Percentiles rank a stretch among this genome's conserved stretches.
Evolutionary conservation across 176 grass and related monocot species (phyloP).

Genomic region (Panicum miliaceum): DNA sequence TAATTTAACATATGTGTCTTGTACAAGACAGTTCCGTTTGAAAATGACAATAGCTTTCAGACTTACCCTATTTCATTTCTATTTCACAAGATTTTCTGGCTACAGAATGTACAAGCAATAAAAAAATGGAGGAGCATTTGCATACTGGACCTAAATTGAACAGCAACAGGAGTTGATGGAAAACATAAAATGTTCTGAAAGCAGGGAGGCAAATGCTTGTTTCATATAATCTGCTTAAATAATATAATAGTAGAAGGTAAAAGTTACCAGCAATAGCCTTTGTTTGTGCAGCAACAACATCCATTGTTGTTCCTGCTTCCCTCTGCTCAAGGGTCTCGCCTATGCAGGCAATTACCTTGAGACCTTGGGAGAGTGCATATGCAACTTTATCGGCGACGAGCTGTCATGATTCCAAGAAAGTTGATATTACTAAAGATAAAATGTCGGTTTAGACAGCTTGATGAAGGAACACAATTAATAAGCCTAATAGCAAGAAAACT

Average conservation of each 20-base stretch:
- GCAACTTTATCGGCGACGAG: constrained; percentile 85
- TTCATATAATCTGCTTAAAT: constrained; percentile 26
- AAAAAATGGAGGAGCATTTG: background rate
- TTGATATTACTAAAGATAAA: background rate
- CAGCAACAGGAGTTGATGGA: constrained; percentile 5
- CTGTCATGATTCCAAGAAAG: constrained; percentile 47
- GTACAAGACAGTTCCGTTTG: background rate
- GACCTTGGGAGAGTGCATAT: constrained; percentile 77
- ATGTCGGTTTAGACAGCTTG: background rate
- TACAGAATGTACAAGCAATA: background rate
- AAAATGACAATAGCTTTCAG: constrained; percentile 16
- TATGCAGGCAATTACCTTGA: constrained; percentile 95
- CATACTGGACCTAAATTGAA: background rate
- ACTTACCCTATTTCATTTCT: background rate
- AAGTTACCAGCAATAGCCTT: constrained; percentile 77
- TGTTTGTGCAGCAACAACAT: constrained; percentile 75
- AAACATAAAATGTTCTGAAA: background rate
- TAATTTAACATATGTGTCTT: background rate
- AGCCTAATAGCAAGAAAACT: background rate
- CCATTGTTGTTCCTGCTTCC: constrained; percentile 75
- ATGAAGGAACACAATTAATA: background rate
- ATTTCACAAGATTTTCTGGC: background rate
- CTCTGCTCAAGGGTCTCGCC: constrained; percentile 88
- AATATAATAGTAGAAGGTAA: constrained; percentile 25
- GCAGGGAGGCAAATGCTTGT: background rate